Base-by-base conservation (phyloP, 2,329 filamentous ascomycete species). In the Ploettnerulaceae sp. region DNA sequence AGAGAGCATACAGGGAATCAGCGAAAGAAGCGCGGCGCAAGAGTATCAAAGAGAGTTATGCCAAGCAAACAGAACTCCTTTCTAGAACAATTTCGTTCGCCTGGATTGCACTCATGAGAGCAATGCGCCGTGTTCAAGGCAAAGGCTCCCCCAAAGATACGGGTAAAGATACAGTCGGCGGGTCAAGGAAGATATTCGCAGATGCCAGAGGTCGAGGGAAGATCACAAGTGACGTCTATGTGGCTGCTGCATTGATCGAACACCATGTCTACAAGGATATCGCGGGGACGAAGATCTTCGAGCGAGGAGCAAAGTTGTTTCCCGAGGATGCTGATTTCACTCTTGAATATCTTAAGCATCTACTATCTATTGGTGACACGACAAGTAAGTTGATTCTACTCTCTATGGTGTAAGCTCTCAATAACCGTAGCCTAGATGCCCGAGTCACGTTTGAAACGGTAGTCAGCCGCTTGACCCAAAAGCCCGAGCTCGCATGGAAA, bases 361-460 rank as follows among this genome's bases (percentile, higher is more conserved):
- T 98, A 49, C 86, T 97, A 59, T 84, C 86, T 9, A 89, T 87
- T 63, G 91, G 95, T 58, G 93, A 98, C 66, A 84, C 89, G 37
- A 95, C 89, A 24, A 96, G 88, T 94, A 76, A 75, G 86, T 75
- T 24, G 24, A 11, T 22, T 7, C 8, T 7, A 9, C 5, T 7
- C 8, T 6, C 29, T 2, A 5, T 18, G 3, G 18, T 12, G 1
- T 4, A 31, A 14, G 21, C 31, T 48, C 21, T 57, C 64, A 57
- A 64, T 41, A 8, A 14, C 32, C 15, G 7, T 29, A 25, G n/a
- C n/a, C n/a, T 57, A 90, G 89, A 98, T 74, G 93, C 93, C 25
- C 81, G 93, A 55, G 90, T 93, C 7, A 89, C 96, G 2, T 98
- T 98, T 60, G 93, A 97, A 65, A 96, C 90, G 12, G 89, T 90